Evolutionary conservation across 176 grass and related monocot species (phyloP).

Genomic region (Typha latifolia): DNA sequence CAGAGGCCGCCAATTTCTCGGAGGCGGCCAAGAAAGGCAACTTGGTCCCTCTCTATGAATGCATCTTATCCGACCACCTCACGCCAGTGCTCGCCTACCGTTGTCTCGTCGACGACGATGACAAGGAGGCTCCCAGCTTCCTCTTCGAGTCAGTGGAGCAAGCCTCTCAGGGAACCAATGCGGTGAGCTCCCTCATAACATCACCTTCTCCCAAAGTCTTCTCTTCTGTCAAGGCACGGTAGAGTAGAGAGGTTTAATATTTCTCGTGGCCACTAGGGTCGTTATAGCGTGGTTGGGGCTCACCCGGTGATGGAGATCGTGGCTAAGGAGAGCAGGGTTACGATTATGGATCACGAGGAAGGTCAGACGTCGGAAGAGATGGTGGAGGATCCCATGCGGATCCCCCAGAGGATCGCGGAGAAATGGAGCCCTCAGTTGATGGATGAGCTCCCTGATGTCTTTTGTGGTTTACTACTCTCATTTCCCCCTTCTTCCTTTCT

Average conservation of each 20-base stretch:
- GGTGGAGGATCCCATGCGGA: slow-evolving; percentile 52
- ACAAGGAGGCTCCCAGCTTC: slow-evolving; percentile 65
- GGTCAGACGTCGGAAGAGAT: slow-evolving; percentile 41
- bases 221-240: neutral
- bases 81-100: slow-evolving; percentile 79
- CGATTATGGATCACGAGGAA: slow-evolving; percentile 65
- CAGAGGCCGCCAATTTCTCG: slow-evolving; percentile 18
- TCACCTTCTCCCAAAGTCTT: neutral
- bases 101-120: slow-evolving; percentile 60
- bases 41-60: slow-evolving; percentile 27
- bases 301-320: slow-evolving; percentile 86
- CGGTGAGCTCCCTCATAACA: slow-evolving; percentile 25
- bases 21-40: slow-evolving; percentile 6
- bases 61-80: slow-evolving; percentile 82
- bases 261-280: slow-evolving; percentile 31
- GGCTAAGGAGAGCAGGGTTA: slow-evolving; percentile 51
- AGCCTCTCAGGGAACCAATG: slow-evolving; percentile 41
- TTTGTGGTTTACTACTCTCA: slow-evolving; percentile 45
- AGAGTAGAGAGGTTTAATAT: neutral
- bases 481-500: neutral
- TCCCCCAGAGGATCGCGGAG: slow-evolving; percentile 67
- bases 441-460: slow-evolving; percentile 59
- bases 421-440: slow-evolving; percentile 51
- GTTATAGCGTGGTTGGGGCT: slow-evolving; percentile 79
- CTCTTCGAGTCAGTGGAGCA: slow-evolving; percentile 89